Conservation (phyloP, 345 rosid species). For the Gossypium mustelinum region DNA sequence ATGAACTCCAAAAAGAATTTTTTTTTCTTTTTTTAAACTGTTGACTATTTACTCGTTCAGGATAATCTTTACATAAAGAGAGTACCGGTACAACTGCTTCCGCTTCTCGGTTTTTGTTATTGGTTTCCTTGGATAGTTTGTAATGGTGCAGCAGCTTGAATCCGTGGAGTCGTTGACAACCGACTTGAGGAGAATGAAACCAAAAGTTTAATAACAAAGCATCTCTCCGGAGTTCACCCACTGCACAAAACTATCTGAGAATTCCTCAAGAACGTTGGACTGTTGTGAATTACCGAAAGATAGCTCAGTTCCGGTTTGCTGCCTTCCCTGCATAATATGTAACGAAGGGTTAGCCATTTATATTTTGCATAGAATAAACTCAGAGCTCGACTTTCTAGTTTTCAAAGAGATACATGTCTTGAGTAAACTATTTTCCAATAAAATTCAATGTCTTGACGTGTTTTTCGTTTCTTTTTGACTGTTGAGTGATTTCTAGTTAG, state of each 20-base stretch:
- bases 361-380: not conserved
- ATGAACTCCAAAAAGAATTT: too few relatives aligned
- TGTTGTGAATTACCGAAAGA: constrained; percentile 24
- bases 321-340: constrained; percentile 46
- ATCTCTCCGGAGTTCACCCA: constrained; percentile 83
- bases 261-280: constrained; percentile 47
- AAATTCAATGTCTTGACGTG: not conserved
- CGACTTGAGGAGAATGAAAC: not conserved
- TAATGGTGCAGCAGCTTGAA: not conserved
- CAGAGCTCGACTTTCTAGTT: constrained; percentile 1
- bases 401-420: not conserved
- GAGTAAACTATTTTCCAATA: not conserved
- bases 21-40: too few relatives aligned
- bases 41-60: not conserved
- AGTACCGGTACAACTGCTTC: constrained; percentile 2
- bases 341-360: not conserved
- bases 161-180: not conserved
- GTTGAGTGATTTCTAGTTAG: not conserved
- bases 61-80: constrained; percentile 7
- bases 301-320: constrained; percentile 42
- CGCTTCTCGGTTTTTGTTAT: not conserved
- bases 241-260: constrained; percentile 65
- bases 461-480: not conserved
- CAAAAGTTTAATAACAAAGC: constrained; percentile 54
- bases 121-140: constrained; percentile 14